Evolutionary conservation across 2,329 filamentous ascomycete species (phyloP).

Genomic region (Aureobasidium subglaciale): DNA sequence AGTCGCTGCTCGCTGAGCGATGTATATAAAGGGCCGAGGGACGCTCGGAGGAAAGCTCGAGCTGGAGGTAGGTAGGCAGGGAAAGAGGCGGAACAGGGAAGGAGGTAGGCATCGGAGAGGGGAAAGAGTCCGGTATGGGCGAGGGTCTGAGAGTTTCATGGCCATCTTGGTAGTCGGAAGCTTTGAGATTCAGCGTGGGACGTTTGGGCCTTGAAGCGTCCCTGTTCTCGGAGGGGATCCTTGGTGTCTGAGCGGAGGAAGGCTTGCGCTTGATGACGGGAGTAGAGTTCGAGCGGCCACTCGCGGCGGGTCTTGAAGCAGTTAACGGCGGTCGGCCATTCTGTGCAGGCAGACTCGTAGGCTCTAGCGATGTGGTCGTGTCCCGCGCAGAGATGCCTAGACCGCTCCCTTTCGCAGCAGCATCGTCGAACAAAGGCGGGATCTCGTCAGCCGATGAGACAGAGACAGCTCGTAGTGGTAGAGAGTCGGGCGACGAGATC

Average conservation of each 20-base stretch:
- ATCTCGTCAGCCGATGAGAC: conserved; percentile 31
- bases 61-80: conserved; percentile 57
- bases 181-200: conserved; percentile 26
- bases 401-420: background rate
- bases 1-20: conserved; percentile 48
- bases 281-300: conserved; percentile 30
- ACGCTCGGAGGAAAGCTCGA: conserved; percentile 54
- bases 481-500: conserved; percentile 46
- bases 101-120: conserved; percentile 46
- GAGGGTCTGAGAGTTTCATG: conserved; percentile 24
- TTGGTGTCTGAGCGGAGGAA: conserved; percentile 15
- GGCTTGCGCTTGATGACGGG: conserved; percentile 32
- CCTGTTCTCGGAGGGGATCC: conserved; percentile 10
- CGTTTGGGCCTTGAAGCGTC: conserved; percentile 16
- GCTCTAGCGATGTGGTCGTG: background rate
- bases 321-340: background rate
- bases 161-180: conserved; percentile 24
- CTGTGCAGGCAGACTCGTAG: conserved; percentile 22
- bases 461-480: conserved; percentile 42
- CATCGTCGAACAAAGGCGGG: conserved; percentile 18
- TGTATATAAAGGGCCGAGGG: conserved; percentile 60
- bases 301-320: background rate
- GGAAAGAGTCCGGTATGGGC: conserved; percentile 33
- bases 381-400: background rate
- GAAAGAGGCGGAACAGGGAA: conserved; percentile 57